phyloP scores from a whole-genome alignment of 331 rosid genomes.

The Stylosanthes scabra region DNA sequence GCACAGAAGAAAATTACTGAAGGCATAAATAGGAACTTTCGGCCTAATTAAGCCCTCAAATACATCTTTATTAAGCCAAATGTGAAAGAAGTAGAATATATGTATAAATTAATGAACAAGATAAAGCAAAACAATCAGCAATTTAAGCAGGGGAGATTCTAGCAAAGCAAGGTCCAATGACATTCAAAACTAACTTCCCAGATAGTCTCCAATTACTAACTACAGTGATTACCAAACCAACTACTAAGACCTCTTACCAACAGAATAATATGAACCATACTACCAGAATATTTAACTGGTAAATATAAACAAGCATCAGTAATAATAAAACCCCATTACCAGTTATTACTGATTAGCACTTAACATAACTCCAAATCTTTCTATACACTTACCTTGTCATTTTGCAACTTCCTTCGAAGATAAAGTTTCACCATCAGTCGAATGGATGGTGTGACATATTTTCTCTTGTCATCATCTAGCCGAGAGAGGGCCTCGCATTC shows the following conservation, averaged over 20 bases:
- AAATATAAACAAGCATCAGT: not conserved
- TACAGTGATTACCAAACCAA: constrained; percentile 14
- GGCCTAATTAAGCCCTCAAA: constrained; percentile 18
- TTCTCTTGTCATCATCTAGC: constrained; percentile 61
- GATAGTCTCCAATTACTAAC: constrained; percentile 24
- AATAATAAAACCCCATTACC: not conserved
- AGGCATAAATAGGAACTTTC: constrained; percentile 17
- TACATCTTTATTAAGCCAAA: constrained; percentile 12
- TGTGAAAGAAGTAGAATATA: constrained; percentile 17
- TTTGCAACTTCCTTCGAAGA: constrained; percentile 72
- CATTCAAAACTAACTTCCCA: constrained; percentile 15
- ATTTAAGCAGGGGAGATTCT: not conserved
- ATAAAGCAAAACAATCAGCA: constrained; percentile 14
- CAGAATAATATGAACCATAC: not conserved
- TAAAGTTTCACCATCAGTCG: constrained; percentile 83
- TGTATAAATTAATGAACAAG: not conserved
- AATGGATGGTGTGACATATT: constrained; percentile 79
- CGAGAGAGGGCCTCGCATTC: constrained; percentile 80
- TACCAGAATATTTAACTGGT: too few relatives aligned
- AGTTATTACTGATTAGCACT: constrained; percentile 10
- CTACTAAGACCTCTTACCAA: not conserved
- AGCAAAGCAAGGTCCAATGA: constrained; percentile 28
- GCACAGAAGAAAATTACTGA: constrained; percentile 6
- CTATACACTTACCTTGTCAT: constrained; percentile 57
- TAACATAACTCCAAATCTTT: constrained; percentile 3